Base-by-base conservation (phyloP, 352 stramenopile species). In the Pythium aphanidermatum region DNA sequence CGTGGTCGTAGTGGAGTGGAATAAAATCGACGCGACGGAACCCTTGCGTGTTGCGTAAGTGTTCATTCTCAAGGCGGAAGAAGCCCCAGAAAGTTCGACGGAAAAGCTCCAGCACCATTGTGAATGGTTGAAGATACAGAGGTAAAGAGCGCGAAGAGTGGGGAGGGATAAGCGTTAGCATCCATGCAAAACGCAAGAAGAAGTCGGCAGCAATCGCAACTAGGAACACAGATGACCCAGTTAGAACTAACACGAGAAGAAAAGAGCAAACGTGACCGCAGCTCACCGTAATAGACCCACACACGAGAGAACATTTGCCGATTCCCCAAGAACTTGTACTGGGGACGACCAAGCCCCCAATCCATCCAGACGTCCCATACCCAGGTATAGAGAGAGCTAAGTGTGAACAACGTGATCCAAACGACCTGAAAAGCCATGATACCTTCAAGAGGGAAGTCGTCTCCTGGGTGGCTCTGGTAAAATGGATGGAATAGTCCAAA, bases 401-500 rank as follows among this genome's bases (percentile, higher is more conserved):
- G 52, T 9, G 81, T 90, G 59, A 93, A 92, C 7, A 89, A 55
- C 40, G 78, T 66, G 41, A 92, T 67, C 82, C 79, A 92, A 7
- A 65, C 63, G 35, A 89, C 46, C 43, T 87, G 70, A 36, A 87
- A 85, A 26, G 65, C 56, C 7, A 59, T 53, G 51, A 37, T 14
- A 21, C 32, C 30, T 5, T 28, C 35, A 12, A 47, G 6, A 17
- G 25, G 26, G 1, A 23, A 8, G 17, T 65, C 23, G 8, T 68
- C n/a, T n/a, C n/a, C n/a, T n/a, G n/a, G n/a, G n/a, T n/a, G n/a
- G 24, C 59, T 55, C 20, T 26, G 57, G 64, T 88, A 81, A 27
- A 91, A 82, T 28, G 84, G 84, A 40, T 95, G 84, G 47, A 95
- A 92, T 25, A 93, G 50, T 0, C 81, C 84, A 46, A 94, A 94